Evolutionary conservation across 768 basidiomycete genomes (phyloP).

Genomic region (Termitomyces sp.): DNA sequence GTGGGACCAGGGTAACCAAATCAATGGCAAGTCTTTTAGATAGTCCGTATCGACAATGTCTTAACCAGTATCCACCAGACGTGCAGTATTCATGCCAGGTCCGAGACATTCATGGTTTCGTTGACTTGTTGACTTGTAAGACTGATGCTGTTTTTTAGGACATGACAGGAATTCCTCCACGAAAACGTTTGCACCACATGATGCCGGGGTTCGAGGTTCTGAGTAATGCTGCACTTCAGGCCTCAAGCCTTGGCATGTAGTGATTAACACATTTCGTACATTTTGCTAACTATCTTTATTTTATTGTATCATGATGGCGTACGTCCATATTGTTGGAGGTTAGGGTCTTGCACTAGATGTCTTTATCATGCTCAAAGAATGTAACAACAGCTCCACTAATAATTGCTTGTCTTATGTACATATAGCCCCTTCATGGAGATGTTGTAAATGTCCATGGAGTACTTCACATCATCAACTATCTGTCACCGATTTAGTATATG

Average conservation of each 20-base stretch:
- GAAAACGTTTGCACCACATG: constrained; percentile 65
- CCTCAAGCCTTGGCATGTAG: constrained; percentile 50
- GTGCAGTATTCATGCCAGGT: constrained; percentile 45
- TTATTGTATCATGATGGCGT: constrained; percentile 3
- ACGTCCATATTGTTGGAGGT: constrained; percentile 3
- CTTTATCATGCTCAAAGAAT: neutral
- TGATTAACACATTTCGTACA: constrained; percentile 26
- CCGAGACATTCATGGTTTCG: constrained; percentile 13
- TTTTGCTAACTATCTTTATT: constrained; percentile 10
- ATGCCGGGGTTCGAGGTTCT: constrained; percentile 52
- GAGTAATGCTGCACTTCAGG: constrained; percentile 46
- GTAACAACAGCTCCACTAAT: constrained; percentile 10
- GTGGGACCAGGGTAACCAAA: constrained; percentile 50
- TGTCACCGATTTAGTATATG: neutral
- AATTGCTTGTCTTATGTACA: neutral
- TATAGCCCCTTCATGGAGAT: neutral
- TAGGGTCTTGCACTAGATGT: constrained; percentile 3
- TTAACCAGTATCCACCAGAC: constrained; percentile 20
- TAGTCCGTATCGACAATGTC: neutral
- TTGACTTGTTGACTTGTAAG: constrained; percentile 14
- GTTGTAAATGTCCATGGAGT: neutral
- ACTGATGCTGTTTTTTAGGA: constrained; percentile 31
- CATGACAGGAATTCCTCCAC: constrained; percentile 46
- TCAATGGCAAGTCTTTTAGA: constrained; percentile 29
- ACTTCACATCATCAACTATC: neutral